These are phyloP conservation scores for Epichloe baconii DNA, from an alignment of 2,329 filamentous ascomycete species.

Conservation along the genomic window DNA sequence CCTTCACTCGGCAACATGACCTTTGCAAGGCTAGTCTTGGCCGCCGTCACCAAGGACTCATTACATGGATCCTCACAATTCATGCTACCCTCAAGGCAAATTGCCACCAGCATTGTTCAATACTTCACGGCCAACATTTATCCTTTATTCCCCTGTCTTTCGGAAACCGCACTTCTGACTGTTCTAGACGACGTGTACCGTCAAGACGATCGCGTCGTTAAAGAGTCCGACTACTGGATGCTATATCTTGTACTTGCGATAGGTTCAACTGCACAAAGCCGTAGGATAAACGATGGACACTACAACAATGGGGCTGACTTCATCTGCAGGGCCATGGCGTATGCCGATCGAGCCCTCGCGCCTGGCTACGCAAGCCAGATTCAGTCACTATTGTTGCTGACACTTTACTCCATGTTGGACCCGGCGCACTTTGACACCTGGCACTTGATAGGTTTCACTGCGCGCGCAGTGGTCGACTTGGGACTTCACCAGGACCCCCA, in stretches of 20 bases:
- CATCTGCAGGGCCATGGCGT: constrained; percentile 52
- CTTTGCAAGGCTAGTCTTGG: constrained; percentile 76
- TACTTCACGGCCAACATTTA: constrained; percentile 79
- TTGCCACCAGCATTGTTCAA: constrained; percentile 57
- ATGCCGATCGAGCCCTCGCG: constrained; percentile 70
- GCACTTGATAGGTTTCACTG: constrained; percentile 85
- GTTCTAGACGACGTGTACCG: constrained; percentile 75
- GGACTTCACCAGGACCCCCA: constrained; percentile 87
- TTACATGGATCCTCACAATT: constrained; percentile 49
- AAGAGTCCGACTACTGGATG: constrained; percentile 67
- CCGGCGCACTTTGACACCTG: constrained; percentile 87
- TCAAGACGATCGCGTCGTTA: constrained; percentile 47
- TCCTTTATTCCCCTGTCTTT: constrained; percentile 68
- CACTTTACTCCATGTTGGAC: constrained; percentile 81
- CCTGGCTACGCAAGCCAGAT: constrained; percentile 79
- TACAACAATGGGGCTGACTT: constrained; percentile 44
- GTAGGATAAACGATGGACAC: constrained; percentile 51
- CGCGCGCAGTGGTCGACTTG: constrained; percentile 74
- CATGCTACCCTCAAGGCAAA: constrained; percentile 57
- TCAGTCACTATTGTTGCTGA: constrained; percentile 73
- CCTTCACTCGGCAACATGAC: constrained; percentile 81
- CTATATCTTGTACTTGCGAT: constrained; percentile 85
- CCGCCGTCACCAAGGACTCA: constrained; percentile 63
- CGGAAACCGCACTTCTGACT: constrained; percentile 63
- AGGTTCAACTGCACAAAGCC: constrained; percentile 60